Percentiles rank a stretch among this genome's conserved stretches.
Evolutionary conservation across 805 yeast genomes (phyloP).

Genomic region (Lipomyces yamadae): DNA sequence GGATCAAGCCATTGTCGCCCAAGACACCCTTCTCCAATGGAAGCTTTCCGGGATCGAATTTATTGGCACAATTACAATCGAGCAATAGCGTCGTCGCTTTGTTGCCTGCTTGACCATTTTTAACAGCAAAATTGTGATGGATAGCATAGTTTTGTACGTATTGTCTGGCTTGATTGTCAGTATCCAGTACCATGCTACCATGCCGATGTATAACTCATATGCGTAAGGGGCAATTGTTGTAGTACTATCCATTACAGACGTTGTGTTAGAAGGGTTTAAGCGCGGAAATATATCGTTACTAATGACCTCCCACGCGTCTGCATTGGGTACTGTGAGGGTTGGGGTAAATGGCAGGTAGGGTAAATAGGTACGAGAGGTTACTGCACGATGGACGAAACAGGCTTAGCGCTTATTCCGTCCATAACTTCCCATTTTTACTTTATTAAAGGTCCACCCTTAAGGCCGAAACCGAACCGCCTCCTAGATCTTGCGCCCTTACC

Average conservation of each 20-base stretch:
- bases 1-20: background rate
- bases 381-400: background rate
- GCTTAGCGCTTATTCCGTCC: background rate
- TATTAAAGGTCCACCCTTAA: too few relatives aligned
- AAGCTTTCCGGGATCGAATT: background rate
- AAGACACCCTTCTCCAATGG: background rate
- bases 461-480: too few relatives aligned
- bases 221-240: background rate
- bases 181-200: background rate
- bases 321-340: background rate
- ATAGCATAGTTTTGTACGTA: background rate
- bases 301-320: background rate
- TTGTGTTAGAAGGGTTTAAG: background rate
- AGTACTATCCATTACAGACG: background rate
- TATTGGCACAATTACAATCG: slow-evolving; percentile 2
- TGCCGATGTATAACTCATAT: background rate
- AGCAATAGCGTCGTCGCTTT: background rate
- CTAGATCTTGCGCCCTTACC: too few relatives aligned
- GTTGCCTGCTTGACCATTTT: slow-evolving; percentile 3
- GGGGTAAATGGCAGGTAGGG: background rate
- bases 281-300: background rate
- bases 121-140: background rate
- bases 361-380: background rate
- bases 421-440: background rate
- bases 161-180: background rate